Evolutionary conservation across 352 stramenopile genomes (phyloP).

Genomic region (Globisporangium cystogenes): DNA sequence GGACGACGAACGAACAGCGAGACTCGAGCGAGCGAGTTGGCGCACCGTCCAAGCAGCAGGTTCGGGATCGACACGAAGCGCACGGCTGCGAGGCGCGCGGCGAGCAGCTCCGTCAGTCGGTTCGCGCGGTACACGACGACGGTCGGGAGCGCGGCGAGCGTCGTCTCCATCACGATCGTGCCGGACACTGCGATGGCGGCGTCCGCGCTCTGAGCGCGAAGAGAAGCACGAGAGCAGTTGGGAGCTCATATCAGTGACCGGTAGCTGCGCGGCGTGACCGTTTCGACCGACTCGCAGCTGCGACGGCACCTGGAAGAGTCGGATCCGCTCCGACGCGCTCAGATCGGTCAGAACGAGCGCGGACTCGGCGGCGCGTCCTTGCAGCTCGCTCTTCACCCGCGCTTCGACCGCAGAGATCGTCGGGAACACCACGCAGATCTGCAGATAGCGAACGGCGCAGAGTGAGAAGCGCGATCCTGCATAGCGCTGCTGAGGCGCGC

Average conservation of each 20-base stretch:
- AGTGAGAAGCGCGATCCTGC: not conserved
- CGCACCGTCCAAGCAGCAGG: conserved; percentile 48
- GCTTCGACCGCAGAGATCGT: conserved; percentile 37
- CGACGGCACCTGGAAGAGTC: conserved; percentile 26
- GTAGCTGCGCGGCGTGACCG: not conserved
- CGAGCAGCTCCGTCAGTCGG: conserved; percentile 48
- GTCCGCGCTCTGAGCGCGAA: conserved; percentile 35
- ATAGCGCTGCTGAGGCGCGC: not conserved
- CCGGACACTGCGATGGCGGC: conserved; percentile 58
- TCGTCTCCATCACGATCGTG: conserved; percentile 65
- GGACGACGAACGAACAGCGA: not conserved
- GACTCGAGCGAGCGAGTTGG: not conserved
- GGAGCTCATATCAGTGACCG: not conserved
- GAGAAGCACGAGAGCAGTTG: not conserved
- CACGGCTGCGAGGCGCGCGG: conserved; percentile 44
- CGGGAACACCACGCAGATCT: conserved; percentile 58
- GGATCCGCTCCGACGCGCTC: conserved; percentile 11
- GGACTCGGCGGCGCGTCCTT: not conserved
- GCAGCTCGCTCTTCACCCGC: conserved; percentile 19
- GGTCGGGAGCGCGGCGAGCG: conserved; percentile 44
- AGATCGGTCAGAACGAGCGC: conserved; percentile 20
- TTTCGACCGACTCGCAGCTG: not conserved
- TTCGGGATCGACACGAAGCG: conserved; percentile 75
- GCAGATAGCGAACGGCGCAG: conserved; percentile 3
- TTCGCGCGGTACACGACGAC: conserved; percentile 74